Base-by-base conservation (phyloP, 768 basidiomycete genomes). In the Boletus tomentosulus region DNA sequence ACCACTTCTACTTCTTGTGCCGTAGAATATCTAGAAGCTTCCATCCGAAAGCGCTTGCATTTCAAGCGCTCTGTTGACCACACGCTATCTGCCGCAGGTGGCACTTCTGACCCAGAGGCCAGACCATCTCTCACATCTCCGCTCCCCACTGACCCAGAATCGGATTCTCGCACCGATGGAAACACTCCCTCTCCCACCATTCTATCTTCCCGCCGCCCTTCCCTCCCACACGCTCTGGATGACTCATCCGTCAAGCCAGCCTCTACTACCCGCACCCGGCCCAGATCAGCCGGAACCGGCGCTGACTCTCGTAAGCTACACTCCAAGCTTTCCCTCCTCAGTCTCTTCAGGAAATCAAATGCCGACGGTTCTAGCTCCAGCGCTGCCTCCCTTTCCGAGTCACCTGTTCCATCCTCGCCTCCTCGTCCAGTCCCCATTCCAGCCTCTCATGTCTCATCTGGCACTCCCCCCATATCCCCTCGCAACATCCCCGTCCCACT, bases 61-160 rank as follows among this genome's bases (percentile, higher is more conserved):
- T 78, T 91, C 56, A 91, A 92, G 67, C 82, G 84, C 38, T 91
- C 89, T 1, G 81, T 90, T 55, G 90, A 92, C 65, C 86, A 84
- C 41, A 82, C 84, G 5, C 73, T 88, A 5, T 62, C 65, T n/a
- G 30, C 28, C 58, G 77, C 82, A 51, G 76, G 71, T 45, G 73
- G 69, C 50, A 58, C 65, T 47, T 57, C 66, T 8, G 69, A 69
- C 46, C 60, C 65, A 33, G 65, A 75, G 19, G 48, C 57, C 52
- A 64, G 57, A 34, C 64, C 62, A 8, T 55, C 58, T 30, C 33
- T 46, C 27, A 9, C 53, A 6, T 53, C 56, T 37, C 41, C 60
- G 9, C 45, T 11, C 5, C 55, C 25, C 39, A 47, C 57, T 15
- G 69, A 65, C 34, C 54, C 58, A 24, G 63, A 62, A 2, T 10